A percentile compares a stretch with the other conserved stretches of the same genome.
phyloP scores from a whole-genome alignment of 2,329 filamentous ascomycete genomes.

The Sphaerulina vaccinii region DNA sequence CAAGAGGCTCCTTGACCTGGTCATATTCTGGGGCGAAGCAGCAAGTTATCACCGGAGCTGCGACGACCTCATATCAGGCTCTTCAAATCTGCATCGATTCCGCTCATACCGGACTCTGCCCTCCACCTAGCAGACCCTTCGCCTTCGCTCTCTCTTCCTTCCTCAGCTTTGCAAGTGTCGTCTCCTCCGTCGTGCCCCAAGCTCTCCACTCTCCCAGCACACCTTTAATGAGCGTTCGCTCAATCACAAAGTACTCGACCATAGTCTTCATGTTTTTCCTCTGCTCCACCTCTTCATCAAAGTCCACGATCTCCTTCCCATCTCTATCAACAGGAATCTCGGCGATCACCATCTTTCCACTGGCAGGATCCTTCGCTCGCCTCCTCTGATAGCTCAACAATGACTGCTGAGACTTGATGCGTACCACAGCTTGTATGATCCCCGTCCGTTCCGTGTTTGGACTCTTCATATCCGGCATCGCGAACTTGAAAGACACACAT shows the following conservation, averaged over 20 bases:
- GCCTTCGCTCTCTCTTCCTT: conserved; percentile 23
- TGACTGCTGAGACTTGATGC: conserved; percentile 32
- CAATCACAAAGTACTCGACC: conserved; percentile 53
- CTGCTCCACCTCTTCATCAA: conserved; percentile 38
- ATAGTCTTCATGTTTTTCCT: conserved; percentile 40
- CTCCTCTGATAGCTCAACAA: conserved; percentile 28
- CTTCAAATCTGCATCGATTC: too few relatives aligned
- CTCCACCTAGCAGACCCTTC: conserved; percentile 13
- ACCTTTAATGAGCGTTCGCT: conserved; percentile 43
- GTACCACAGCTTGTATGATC: conserved; percentile 34
- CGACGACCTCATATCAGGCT: too few relatives aligned
- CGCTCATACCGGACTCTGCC: not conserved
- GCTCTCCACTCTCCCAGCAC: conserved; percentile 49
- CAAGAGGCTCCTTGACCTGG: too few relatives aligned
- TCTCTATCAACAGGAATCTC: conserved; percentile 36
- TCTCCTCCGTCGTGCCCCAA: conserved; percentile 51
- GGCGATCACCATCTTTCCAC: conserved; percentile 15
- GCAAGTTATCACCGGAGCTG: too few relatives aligned
- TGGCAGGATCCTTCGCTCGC: conserved; percentile 19
- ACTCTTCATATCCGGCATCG: conserved; percentile 24
- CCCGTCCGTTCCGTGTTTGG: conserved; percentile 29
- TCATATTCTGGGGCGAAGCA: too few relatives aligned
- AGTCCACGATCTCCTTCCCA: conserved; percentile 36
- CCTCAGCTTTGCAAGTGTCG: conserved; percentile 41
- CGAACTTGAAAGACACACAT: conserved; percentile 29